Base-by-base conservation (phyloP, 305 asterid species). In the Fraxinus xanthoxyloides region DNA sequence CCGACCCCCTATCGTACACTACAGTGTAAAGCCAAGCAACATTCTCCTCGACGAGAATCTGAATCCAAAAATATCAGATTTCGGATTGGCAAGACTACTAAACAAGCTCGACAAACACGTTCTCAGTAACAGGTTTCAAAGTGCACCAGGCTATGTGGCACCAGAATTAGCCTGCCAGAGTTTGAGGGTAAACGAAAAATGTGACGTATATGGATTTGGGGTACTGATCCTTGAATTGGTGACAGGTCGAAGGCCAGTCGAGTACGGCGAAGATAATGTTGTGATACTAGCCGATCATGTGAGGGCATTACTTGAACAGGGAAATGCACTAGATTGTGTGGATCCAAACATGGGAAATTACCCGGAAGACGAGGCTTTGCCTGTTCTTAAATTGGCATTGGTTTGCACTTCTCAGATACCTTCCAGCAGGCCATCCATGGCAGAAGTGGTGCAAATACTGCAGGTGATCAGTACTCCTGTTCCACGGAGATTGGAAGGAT, bases 371-470 rank as follows among this genome's bases (percentile, higher is more conserved):
- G 99, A 95, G 85, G 94, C 94, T 54, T 82, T 93, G 83, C 99
- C 98, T 5, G 92, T 94, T 40, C 82, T 95, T 1, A 95, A 95
- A 70, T 85, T 95, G 79, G 99, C 99, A 0, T 86, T 93, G 77
- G 99, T 95, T 0, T 95, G 99, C 83, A 95, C 98, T 51, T 96
- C 98, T 51, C 98, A 93, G 88, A 90, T 96, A 83, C 99, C 98
- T 70, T 96, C 99, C 5, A 94, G 95, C 81, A 89, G 98, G 89
- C 99, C 99, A 72, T 96, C 99, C 3, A 96, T 96, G 99, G 94
- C 91, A 2, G 98, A 96, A 81, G 99, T 96, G 83, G 98, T 96
- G 85, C 99, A 94, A 81, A 93, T 96, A 63, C 82, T 96, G 92
- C 92, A 96, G 88, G 99, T 94, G 10, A 96, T 96, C 80, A 91